Conservation (phyloP, 2,329 filamentous ascomycete genomes). For the Ambrosiella beaveri region DNA sequence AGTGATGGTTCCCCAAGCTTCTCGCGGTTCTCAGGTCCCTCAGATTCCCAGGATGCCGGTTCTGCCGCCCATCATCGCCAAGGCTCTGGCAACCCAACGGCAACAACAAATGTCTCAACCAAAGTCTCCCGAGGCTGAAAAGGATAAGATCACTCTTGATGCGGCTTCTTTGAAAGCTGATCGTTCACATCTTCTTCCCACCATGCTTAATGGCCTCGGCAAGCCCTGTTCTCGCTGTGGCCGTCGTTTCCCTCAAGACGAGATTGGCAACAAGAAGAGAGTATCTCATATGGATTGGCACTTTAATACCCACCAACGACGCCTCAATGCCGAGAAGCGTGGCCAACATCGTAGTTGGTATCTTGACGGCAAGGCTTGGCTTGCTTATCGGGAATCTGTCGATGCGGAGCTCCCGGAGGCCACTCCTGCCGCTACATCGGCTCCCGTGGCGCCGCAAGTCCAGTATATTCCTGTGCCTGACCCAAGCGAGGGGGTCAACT, state of each 20-base stretch:
- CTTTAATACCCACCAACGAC: constrained; percentile 80
- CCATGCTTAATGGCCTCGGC: constrained; percentile 64
- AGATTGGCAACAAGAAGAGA: constrained; percentile 69
- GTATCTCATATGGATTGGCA: constrained; percentile 95
- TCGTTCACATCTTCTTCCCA: constrained; percentile 43
- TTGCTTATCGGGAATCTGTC: constrained; percentile 63
- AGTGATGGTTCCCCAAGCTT: constrained; percentile 19
- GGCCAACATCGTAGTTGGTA: constrained; percentile 92
- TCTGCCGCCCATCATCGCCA: constrained; percentile 20
- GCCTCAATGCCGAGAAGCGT: constrained; percentile 68
- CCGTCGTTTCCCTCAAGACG: constrained; percentile 61
- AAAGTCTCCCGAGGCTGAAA: constrained; percentile 16
- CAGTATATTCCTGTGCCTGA: constrained; percentile 74
- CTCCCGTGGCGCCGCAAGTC: constrained; percentile 34
- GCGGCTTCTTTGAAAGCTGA: constrained; percentile 52
- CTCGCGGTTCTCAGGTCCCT: constrained; percentile 17
- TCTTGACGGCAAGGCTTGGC: constrained; percentile 84
- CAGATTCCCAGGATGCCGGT: constrained; percentile 19
- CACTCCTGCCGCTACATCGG: constrained; percentile 23
- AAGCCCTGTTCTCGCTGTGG: constrained; percentile 86
- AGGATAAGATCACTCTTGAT: constrained; percentile 31
- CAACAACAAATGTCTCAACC: constrained; percentile 9
- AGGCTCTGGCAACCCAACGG: constrained; percentile 20
- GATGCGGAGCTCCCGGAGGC: constrained; percentile 38
- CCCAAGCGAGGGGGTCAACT: constrained; percentile 55